Evolutionary conservation across 2,329 filamentous ascomycete genomes (phyloP), one percentile per base, ranked within the genome.

Genomic region (Aspergillus vadensis): DNA sequence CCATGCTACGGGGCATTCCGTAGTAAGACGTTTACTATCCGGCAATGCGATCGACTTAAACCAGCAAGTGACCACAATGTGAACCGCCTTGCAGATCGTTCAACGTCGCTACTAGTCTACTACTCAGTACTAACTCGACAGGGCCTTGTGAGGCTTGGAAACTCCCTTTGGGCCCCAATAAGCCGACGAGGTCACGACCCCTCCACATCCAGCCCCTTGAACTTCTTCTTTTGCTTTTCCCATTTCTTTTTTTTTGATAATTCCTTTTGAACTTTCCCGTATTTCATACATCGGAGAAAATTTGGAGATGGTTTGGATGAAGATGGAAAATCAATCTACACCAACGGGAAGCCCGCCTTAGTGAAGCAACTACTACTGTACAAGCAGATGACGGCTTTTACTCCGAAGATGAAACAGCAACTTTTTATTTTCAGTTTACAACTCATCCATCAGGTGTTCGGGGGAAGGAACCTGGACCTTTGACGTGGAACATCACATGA

Each of bases 401-500:
- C 54, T 55, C 57, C 36, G 49, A 61, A 32, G 55, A 57, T 30
- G 48, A 49, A 55, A 44, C 43, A 48, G 23, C 49, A 59, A 53
- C 48, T 63, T 36, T 36, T 14, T 14, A 15, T 63, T 36, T 15
- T 14, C 12, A 36, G 5, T 36, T 36, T 50, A 61, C 63, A 62
- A 60, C 59, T 62, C 62, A 61, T 55, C 55, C 30, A 57, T 60
- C 55, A 63, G 60, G 38, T 58, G 58, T 58, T 57, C 52, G 23
- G 10, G 17, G 19, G 5, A 12, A 12, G n/a, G 27, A 27, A 51
- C 32, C 30, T 30, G 51, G 59, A 54, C 57, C 51, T 58, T 36
- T 44, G 52, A 63, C 47, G 51, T 61, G 60, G 51, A 63, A 62
- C 56, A 71, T 72, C 69, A 72, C 70, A 68, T 72, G 70, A 70